phyloP scores from a whole-genome alignment of 345 rosid genomes.

The Pelargonium nanum region DNA sequence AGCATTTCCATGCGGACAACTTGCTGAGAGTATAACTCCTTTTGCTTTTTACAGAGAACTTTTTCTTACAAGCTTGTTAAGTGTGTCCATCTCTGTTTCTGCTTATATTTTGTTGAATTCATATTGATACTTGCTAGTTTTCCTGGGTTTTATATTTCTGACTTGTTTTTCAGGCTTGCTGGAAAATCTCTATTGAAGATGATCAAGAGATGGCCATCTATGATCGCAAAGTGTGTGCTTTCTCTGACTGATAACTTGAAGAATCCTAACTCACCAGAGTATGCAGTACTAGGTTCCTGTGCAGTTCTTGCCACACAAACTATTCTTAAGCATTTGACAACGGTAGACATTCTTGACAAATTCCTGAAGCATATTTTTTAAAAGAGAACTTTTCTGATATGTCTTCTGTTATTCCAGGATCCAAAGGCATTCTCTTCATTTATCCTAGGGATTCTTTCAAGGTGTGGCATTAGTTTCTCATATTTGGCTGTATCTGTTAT shows the following conservation, averaged over 20 bases:
- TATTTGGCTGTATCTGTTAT: not conserved
- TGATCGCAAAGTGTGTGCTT: conserved; percentile 77
- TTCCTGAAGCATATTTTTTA: conserved; percentile 11
- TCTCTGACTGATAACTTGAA: conserved; percentile 57
- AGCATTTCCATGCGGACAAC: not conserved
- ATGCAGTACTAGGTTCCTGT: conserved; percentile 87
- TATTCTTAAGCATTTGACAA: conserved; percentile 86
- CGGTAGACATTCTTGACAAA: conserved; percentile 34
- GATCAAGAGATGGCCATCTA: conserved; percentile 89
- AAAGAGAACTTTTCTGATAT: conserved; percentile 21
- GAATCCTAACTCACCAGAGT: conserved; percentile 54
- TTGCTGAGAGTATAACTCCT: not conserved
- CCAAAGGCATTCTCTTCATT: conserved; percentile 65
- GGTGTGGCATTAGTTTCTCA: conserved; percentile 45
- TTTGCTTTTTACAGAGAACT: not conserved
- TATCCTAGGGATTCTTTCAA: conserved; percentile 80
- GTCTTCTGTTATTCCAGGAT: conserved; percentile 51
- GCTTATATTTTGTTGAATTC: not conserved
- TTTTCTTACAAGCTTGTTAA: not conserved
- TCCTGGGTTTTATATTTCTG: conserved; percentile 6
- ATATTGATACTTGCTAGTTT: too few species aligned
- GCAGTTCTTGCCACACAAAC: conserved; percentile 83
- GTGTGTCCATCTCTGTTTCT: not conserved
- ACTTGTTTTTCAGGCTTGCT: conserved; percentile 65
- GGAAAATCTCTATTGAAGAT: conserved; percentile 83